Conservation (phyloP, 805 yeast species). For the Hanseniaspora valbyensis region DNA sequence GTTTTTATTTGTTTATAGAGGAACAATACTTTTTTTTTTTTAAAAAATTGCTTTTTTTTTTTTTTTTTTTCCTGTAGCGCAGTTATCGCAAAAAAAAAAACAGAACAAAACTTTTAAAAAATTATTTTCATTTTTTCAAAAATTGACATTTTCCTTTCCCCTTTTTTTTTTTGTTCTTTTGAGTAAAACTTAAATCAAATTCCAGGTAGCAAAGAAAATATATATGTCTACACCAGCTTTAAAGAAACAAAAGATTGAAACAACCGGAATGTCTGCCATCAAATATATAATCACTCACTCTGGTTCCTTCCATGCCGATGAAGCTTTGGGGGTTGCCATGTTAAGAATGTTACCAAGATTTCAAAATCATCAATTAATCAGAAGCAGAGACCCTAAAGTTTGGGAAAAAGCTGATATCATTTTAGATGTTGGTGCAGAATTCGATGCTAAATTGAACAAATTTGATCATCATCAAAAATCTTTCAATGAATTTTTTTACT, state of each 20-base stretch:
- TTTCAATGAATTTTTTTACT: conserved; percentile 58
- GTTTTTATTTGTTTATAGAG: too few relatives aligned
- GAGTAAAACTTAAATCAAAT: background rate
- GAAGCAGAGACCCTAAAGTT: conserved; percentile 72
- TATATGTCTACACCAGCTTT: background rate
- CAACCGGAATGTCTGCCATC: conserved; percentile 14
- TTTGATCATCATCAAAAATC: conserved; percentile 97
- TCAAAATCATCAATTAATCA: conserved; percentile 52
- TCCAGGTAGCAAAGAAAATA: background rate
- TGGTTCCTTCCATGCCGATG: conserved; percentile 96
- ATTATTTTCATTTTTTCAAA: too few relatives aligned
- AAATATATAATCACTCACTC: conserved; percentile 75
- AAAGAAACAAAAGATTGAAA: background rate
- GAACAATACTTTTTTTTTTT: too few relatives aligned
- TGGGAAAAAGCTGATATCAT: conserved; percentile 87
- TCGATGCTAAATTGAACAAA: conserved; percentile 63
- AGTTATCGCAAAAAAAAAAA: too few relatives aligned
- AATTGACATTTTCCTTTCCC: too few relatives aligned
- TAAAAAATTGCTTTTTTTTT: too few relatives aligned
- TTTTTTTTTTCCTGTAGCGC: too few relatives aligned
- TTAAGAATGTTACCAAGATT: conserved; percentile 60
- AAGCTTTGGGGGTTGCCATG: conserved; percentile 85
- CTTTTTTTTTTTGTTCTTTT: background rate
- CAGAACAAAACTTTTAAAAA: too few relatives aligned
- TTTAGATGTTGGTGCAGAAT: conserved; percentile 88